Conservation (phyloP, 768 basidiomycete genomes). For the Lentinula aciculospora region DNA sequence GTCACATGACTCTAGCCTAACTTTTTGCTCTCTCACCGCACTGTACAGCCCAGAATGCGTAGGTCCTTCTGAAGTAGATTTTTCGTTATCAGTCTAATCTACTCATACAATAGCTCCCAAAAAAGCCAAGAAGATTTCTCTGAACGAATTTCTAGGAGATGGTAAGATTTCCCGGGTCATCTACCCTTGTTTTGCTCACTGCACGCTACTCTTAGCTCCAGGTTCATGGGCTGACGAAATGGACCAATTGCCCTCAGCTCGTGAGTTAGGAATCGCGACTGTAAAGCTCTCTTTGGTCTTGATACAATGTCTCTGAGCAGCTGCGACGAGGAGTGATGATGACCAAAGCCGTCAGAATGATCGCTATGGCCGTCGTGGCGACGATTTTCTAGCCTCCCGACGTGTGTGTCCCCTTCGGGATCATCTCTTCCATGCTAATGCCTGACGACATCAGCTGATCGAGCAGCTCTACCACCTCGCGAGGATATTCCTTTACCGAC, state of each 20-base stretch:
- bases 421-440: not conserved
- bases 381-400: constrained; percentile 61
- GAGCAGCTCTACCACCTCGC: constrained; percentile 51
- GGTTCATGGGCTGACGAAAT: constrained; percentile 99
- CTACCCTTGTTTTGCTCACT: constrained; percentile 9
- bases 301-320: constrained; percentile 30
- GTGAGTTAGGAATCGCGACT: constrained; percentile 45
- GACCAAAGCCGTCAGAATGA: constrained; percentile 50
- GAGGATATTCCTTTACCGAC: constrained; percentile 97
- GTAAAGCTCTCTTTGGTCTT: constrained; percentile 5
- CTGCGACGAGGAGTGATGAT: constrained; percentile 65
- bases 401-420: constrained; percentile 34
- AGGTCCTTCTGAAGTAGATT: not conserved
- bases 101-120: constrained; percentile 60
- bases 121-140: constrained; percentile 88
- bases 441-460: constrained; percentile 37
- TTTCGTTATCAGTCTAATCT: not conserved
- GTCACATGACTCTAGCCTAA: not conserved
- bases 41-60: constrained; percentile 1
- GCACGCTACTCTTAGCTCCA: constrained; percentile 42
- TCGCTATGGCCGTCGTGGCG: constrained; percentile 47
- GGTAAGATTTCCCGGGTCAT: constrained; percentile 43
- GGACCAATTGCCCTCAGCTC: constrained; percentile 88
- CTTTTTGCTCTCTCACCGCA: constrained; percentile 1
- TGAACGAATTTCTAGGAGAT: constrained; percentile 91